phyloP scores from a whole-genome alignment of 805 yeast species.

The Cyberlindnera mississippiensis region DNA sequence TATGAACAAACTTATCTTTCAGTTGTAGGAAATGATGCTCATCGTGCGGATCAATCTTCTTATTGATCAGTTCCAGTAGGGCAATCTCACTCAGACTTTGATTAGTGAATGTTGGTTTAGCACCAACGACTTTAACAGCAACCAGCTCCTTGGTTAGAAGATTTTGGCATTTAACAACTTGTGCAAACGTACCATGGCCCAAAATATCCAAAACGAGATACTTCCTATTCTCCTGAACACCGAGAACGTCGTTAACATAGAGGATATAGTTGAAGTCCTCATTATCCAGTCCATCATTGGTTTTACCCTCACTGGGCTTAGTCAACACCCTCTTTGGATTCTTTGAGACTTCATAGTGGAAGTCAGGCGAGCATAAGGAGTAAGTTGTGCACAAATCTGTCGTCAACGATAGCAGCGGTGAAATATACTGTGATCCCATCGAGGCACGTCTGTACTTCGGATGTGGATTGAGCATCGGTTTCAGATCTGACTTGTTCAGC shows the following conservation, averaged over 20 bases:
- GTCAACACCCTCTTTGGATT: slow-evolving; percentile 92
- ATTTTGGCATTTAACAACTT: slow-evolving; percentile 91
- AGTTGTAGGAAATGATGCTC: slow-evolving; percentile 73
- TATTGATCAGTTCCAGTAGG: slow-evolving; percentile 75
- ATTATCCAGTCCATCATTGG: slow-evolving; percentile 83
- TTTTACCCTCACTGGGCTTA: slow-evolving; percentile 81
- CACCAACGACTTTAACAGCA: slow-evolving; percentile 92
- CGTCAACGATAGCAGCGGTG: slow-evolving; percentile 81
- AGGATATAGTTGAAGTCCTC: slow-evolving; percentile 86
- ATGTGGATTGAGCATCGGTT: slow-evolving; percentile 55
- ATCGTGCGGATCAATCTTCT: slow-evolving; percentile 63
- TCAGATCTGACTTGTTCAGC: slow-evolving; percentile 44
- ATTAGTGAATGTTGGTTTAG: slow-evolving; percentile 84
- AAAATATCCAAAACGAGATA: slow-evolving; percentile 85
- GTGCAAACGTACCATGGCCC: slow-evolving; percentile 98
- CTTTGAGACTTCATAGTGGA: slow-evolving; percentile 74
- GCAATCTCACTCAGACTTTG: slow-evolving; percentile 91
- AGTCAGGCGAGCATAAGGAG: slow-evolving; percentile 78
- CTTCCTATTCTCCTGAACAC: slow-evolving; percentile 78
- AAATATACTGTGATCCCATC: slow-evolving; percentile 55
- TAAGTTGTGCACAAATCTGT: slow-evolving; percentile 75
- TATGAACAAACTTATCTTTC: slow-evolving; percentile 86
- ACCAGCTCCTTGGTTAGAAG: slow-evolving; percentile 65
- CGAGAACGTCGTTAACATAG: slow-evolving; percentile 90
- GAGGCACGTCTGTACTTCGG: slow-evolving; percentile 74